Conservation (phyloP, 139 green algal species). For the Coelastrella sp. region DNA sequence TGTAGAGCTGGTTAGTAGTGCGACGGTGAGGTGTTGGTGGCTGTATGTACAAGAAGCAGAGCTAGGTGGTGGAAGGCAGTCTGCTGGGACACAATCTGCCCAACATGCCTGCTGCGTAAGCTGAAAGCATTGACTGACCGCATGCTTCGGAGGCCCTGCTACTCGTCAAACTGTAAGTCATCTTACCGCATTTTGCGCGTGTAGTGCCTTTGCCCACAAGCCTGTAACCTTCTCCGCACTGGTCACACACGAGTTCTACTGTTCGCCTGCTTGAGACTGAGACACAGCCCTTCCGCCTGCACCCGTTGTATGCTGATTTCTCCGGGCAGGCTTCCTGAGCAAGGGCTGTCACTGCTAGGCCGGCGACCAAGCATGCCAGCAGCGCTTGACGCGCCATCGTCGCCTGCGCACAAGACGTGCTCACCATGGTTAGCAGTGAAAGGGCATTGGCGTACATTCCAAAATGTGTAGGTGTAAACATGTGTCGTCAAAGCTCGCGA, state of each 20-base stretch:
- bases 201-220: conserved; percentile 13
- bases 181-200: conserved; percentile 11
- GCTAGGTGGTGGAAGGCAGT: background rate
- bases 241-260: background rate
- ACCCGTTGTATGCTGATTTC: conserved; percentile 23
- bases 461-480: too few species aligned
- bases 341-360: background rate
- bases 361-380: background rate
- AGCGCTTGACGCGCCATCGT: background rate
- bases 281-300: background rate
- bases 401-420: background rate
- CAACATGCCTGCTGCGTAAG: too few species aligned
- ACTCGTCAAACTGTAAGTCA: background rate
- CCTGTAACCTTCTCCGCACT: conserved; percentile 40
- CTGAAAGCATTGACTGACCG: background rate
- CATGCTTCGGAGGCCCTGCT: background rate
- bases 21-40: too few species aligned
- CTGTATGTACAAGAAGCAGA: background rate
- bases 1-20: background rate
- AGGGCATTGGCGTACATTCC: too few species aligned
- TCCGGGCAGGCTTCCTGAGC: conserved; percentile 22
- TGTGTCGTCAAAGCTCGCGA: too few species aligned
- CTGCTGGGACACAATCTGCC: background rate
- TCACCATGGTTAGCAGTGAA: background rate
- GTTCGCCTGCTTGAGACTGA: background rate